Base-by-base conservation (phyloP, 495 filamentous ascomycete genomes). In the Aspergillus sclerotioniger region DNA sequence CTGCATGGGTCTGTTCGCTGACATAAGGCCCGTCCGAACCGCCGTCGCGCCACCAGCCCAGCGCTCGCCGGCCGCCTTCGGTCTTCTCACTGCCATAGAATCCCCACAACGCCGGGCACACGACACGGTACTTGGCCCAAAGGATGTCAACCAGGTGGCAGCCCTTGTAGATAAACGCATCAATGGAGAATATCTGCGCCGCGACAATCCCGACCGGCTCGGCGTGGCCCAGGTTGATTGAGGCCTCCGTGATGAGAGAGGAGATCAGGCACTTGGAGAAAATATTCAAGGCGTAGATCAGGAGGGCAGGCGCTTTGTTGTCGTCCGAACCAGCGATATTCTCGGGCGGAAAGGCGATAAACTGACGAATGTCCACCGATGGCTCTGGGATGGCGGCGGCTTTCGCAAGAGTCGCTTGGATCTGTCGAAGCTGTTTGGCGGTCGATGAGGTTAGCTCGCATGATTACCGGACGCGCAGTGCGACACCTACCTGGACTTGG, bases 41-140 rank as follows among this genome's bases (percentile, higher is more conserved):
- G 29, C 82, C 77, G 29, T 81, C 80, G 57, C 78, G 82, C 64
- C 69, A 69, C 91, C 91, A 96, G 4, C 93, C 93, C 1, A 97
- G 67, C n/a, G 83, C 80, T 33, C 67, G 61, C 8, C 84, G 79
- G 6, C 91, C 91, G 17, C 79, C 75, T 46, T 87, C 80, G 0
- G 88, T 95, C 51, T 82, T 87, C 61, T 95, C 90, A 49, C 76
- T 83, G 33, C 90, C 93, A 19, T 82, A 80, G 63, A 92, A 86
- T 17, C 95, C 95, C 70, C 90, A 98, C 10, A 99, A 77, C 10
- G 91, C 87, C 4, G 95, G 93, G 64, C 91, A 96, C 25, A 83
- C 79, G 6, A 87, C 77, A 41, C 90, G 85, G 59, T 90, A 87
- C 68, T 98, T 96, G 29, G 94, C 91, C 66, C 95, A 83, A 19